These are phyloP conservation scores for Obelidium mucronatum DNA, from an alignment of 192 early-diverging fungal species.

Conservation along the genomic window DNA sequence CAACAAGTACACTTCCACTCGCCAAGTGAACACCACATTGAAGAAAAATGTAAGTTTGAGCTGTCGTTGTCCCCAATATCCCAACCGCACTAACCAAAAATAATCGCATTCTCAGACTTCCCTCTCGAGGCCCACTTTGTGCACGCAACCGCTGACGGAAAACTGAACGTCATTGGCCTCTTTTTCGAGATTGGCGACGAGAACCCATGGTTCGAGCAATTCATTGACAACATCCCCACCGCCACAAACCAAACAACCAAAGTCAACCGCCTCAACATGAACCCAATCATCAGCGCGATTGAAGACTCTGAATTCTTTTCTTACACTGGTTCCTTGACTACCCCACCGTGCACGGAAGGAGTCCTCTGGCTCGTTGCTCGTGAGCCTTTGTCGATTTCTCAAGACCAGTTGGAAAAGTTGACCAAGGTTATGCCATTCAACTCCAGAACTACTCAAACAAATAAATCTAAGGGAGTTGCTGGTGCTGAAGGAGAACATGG, in stretches of 20 bases:
- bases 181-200: slow-evolving; percentile 49
- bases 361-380: slow-evolving; percentile 61
- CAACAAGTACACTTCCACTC: slow-evolving; percentile 69
- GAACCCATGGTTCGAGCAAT: slow-evolving; percentile 37
- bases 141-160: slow-evolving; percentile 45
- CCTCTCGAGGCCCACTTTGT: slow-evolving; percentile 61
- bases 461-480: too few species aligned
- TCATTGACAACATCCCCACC: slow-evolving; percentile 24
- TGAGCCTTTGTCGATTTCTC: slow-evolving; percentile 37
- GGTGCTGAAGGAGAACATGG: slow-evolving; percentile 18
- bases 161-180: slow-evolving; percentile 58
- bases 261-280: slow-evolving; percentile 32
- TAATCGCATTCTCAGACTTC: background rate
- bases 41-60: slow-evolving; percentile 10
- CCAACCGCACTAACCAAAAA: background rate
- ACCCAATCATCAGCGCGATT: background rate
- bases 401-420: slow-evolving; percentile 43
- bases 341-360: slow-evolving; percentile 70
- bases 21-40: slow-evolving; percentile 64
- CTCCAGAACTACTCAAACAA: slow-evolving; percentile 45
- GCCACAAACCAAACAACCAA: slow-evolving; percentile 2
- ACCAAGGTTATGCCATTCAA: slow-evolving; percentile 51
- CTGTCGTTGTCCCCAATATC: background rate
- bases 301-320: slow-evolving; percentile 23
- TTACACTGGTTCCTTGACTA: slow-evolving; percentile 67